Base-by-base conservation (phyloP, 2,329 filamentous ascomycete species). In the Claviceps humidiphila region DNA sequence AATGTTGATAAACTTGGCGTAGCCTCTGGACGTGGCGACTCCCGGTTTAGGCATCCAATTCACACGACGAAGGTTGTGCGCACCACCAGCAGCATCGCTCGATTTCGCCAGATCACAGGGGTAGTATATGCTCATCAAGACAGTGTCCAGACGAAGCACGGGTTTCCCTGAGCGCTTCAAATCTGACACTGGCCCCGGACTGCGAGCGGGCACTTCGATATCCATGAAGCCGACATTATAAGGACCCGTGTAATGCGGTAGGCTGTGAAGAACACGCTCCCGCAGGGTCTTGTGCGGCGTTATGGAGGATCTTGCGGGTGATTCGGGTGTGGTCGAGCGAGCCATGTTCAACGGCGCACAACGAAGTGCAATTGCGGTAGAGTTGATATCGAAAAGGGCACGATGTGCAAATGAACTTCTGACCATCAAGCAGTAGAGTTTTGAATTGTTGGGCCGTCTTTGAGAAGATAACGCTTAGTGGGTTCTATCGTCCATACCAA, bases 161-260 rank as follows among this genome's bases (percentile, higher is more conserved):
- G 67, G 66, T 48, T 63, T 65, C 40, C 65, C 61, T 47, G 70
- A 62, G 44, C 70, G 63, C 54, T 67, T 69, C 53, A 72, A 67
- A 55, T 63, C 60, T 14, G 68, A 74, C 51, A 73, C 66, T 11
- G 63, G 62, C 22, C 67, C 64, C 13, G 70, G 69, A 1, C 66
- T 53, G 13, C 67, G 62, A 16, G 73, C 74, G 5, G 82, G 80
- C 30, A 85, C 73, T 63, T 86, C 82, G 53, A 83, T 71, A 58
- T 86, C 82, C 62, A 85, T 73, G 13, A 80, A 84, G 26, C 84
- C 83, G 42, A 88, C 83, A 56, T 75, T 75, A 63, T 85, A 84
- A 0, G 80, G 80, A 0, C 84, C 83, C 1, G 76, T 74, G 60
- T 84, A 84, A 14, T 72, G 61, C 3, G 83, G 82, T 49, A 87